phyloP scores from a whole-genome alignment of 805 yeast genomes.

The Saturnispora galanensis region DNA sequence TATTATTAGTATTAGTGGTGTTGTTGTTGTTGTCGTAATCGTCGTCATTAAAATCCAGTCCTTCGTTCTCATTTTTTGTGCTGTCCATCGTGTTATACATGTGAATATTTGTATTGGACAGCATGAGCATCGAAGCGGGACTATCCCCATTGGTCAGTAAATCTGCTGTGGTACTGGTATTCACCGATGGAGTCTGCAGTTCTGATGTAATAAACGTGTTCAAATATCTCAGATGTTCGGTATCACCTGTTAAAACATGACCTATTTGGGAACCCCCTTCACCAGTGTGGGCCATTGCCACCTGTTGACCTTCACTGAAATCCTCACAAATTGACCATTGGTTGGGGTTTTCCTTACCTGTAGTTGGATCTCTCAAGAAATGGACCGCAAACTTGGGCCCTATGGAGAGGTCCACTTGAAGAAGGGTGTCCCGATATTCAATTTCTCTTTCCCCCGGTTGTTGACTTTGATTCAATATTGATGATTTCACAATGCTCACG shows the following conservation, averaged over 20 bases:
- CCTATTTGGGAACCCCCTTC: conserved; percentile 56
- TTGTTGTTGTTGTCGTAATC: not conserved
- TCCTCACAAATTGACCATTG: conserved; percentile 80
- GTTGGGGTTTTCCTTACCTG: conserved; percentile 39
- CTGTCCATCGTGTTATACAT: too few relatives aligned
- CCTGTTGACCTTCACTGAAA: conserved; percentile 77
- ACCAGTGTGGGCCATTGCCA: conserved; percentile 50
- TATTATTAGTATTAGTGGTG: not conserved
- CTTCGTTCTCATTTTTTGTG: too few relatives aligned
- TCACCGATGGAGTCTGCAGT: conserved; percentile 7
- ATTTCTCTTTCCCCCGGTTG: conserved; percentile 16
- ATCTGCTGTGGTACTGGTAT: conserved; percentile 5
- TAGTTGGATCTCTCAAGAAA: conserved; percentile 43
- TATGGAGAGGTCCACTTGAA: conserved; percentile 29
- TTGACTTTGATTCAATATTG: conserved; percentile 36
- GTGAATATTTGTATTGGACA: too few relatives aligned
- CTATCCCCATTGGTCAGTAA: too few relatives aligned
- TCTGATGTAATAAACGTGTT: conserved; percentile 24
- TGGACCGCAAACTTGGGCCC: conserved; percentile 76
- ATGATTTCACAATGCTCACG: conserved; percentile 47
- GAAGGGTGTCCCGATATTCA: conserved; percentile 31
- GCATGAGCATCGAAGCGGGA: too few relatives aligned
- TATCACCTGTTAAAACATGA: conserved; percentile 54
- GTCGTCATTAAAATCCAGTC: too few relatives aligned
- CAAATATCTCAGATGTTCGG: conserved; percentile 25